phyloP scores from a whole-genome alignment of 2,329 filamentous ascomycete genomes.

The Cladorrhinum sp. region DNA sequence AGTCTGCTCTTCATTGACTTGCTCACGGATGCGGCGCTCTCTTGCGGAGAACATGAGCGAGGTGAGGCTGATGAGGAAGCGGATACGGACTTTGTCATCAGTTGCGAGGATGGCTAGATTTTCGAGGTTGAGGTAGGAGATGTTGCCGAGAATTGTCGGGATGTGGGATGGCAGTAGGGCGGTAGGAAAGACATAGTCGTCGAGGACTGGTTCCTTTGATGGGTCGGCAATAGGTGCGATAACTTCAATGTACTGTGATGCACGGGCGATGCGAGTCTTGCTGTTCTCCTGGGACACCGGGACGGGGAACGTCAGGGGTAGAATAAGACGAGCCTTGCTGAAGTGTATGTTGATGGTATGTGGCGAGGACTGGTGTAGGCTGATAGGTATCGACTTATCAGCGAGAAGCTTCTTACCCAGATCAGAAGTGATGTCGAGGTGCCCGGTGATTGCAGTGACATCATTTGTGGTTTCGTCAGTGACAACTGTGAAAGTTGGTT shows the following conservation, averaged over 20 bases:
- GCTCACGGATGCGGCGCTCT: conserved; percentile 38
- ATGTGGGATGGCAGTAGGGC: conserved; percentile 27
- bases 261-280: conserved; percentile 43
- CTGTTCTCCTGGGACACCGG: conserved; percentile 37
- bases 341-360: conserved; percentile 42
- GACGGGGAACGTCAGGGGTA: conserved; percentile 38
- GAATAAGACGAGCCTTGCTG: conserved; percentile 31
- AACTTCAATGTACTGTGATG: conserved; percentile 44
- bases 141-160: conserved; percentile 37
- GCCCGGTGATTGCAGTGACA: conserved; percentile 39
- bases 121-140: conserved; percentile 44
- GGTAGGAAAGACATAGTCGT: conserved; percentile 39
- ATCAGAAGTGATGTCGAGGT: conserved; percentile 37
- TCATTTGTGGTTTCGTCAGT: conserved; percentile 29
- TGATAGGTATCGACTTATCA: conserved; percentile 36
- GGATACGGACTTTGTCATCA: conserved; percentile 32
- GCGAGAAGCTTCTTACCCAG: conserved; percentile 37
- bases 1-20: conserved; percentile 3
- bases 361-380: conserved; percentile 38
- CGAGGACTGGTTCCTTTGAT: conserved; percentile 20
- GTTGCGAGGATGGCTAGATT: conserved; percentile 42
- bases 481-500: conserved; percentile 31
- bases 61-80: conserved; percentile 40
- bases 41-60: conserved; percentile 41
- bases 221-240: conserved; percentile 36